Base-by-base conservation (phyloP, 2,329 filamentous ascomycete species). In the Pseudocercospora fijiensis region DNA sequence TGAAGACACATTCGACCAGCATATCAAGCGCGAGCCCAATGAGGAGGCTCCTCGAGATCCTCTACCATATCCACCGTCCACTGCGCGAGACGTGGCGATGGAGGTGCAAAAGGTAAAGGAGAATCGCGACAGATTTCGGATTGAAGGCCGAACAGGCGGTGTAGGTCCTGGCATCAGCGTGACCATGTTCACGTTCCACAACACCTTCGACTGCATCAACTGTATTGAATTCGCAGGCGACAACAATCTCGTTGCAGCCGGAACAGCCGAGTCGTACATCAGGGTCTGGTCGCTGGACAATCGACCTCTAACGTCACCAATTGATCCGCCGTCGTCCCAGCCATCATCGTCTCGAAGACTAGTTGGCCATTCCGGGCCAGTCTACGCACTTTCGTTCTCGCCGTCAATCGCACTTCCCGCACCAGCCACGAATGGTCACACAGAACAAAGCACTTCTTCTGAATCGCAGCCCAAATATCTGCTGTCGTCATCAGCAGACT, bases 121-220 rank as follows among this genome's bases (percentile, higher is more conserved):
- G 77, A 91, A 96, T 73, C 88, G 95, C 22, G 94, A 98, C 73
- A 86, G 94, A 18, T 96, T 97, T 76, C 90, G 87, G 74, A 94
- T 98, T 62, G 91, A 96, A 64, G 87, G 88, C 20, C 86, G 90
- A 33, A 94, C 90, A 11, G 91, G 92, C 16, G 94, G 93, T 8
- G 85, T 93, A 57, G 92, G 93, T 13, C 87, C 92, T 60, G 88
- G 88, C 26, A 84, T 97, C 64, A 96, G 92, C 72, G 89, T 96
- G 24, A 95, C 91, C 81, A 98, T 98, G 90, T 97, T 96, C 76
- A 99, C 95, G 0, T 96, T 98, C 74, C 95, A 99, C 81, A 99
- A 99, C 77, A 96, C 91, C 0, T 88, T 92, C 67, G 92, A 96
- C 77, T 90, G 91, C 61, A 85, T 96, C 64, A 92, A 91, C n/a